phyloP scores from a whole-genome alignment of 2,329 filamentous ascomycete genomes.

The Whalleya microplaca region DNA sequence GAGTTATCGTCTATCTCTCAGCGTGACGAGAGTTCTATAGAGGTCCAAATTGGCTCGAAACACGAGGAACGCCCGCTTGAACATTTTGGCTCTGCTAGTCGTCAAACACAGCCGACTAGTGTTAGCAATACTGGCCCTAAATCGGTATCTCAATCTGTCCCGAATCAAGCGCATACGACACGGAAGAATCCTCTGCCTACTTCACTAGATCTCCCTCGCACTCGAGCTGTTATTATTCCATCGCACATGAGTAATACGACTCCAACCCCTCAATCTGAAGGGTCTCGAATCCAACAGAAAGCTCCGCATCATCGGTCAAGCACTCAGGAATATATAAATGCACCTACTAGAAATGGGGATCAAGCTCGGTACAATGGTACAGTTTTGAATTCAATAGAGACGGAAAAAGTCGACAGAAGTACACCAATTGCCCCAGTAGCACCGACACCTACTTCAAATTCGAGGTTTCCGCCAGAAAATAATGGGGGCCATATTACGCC shows the following conservation, averaged over 20 bases:
- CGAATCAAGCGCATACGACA: background rate
- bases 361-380: background rate
- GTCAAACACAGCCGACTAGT: background rate
- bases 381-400: background rate
- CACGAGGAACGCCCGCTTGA: background rate
- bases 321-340: background rate
- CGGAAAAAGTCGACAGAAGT: background rate
- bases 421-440: background rate
- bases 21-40: conserved; percentile 2
- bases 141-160: background rate
- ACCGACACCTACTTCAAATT: background rate
- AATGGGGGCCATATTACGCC: background rate
- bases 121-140: background rate
- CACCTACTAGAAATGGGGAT: background rate
- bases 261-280: background rate
- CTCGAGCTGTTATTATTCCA: background rate
- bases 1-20: background rate
- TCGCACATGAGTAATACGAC: background rate
- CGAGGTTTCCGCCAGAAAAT: background rate
- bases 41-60: conserved; percentile 1
- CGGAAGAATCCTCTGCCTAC: conserved; percentile 6
- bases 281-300: conserved; percentile 1
- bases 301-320: background rate
- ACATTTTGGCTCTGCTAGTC: background rate
- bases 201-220: background rate